These are phyloP conservation scores for Penicillium sp. DNA, from an alignment of 2,329 filamentous ascomycete genomes.

Conservation along the genomic window DNA sequence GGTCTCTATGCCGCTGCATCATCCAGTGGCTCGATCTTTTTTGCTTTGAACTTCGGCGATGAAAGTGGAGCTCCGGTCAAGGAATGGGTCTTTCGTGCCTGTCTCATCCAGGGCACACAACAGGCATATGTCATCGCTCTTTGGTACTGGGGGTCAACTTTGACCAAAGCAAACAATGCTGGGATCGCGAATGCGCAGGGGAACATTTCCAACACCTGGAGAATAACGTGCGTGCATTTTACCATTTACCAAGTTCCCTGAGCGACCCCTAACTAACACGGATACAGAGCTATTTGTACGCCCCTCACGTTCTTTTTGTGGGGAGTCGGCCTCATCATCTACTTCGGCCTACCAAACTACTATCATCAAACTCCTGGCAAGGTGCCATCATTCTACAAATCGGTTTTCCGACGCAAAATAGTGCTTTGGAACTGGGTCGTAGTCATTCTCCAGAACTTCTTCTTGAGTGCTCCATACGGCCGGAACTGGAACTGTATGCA, in stretches of 20 bases:
- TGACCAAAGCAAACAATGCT: slow-evolving; percentile 49
- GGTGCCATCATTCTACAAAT: slow-evolving; percentile 66
- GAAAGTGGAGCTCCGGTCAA: slow-evolving; percentile 64
- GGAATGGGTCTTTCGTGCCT: slow-evolving; percentile 68
- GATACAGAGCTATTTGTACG: slow-evolving; percentile 53
- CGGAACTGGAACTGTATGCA: slow-evolving; percentile 63
- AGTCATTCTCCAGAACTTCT: slow-evolving; percentile 68
- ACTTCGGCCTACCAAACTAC: slow-evolving; percentile 65
- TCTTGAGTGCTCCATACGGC: slow-evolving; percentile 66
- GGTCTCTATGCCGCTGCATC: slow-evolving; percentile 65
- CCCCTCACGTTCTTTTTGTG: slow-evolving; percentile 62
- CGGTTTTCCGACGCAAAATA: slow-evolving; percentile 64
- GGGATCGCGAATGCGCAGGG: slow-evolving; percentile 43
- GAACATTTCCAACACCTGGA: slow-evolving; percentile 45
- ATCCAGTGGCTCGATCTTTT: slow-evolving; percentile 65
- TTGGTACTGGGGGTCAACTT: slow-evolving; percentile 67
- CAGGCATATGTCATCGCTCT: slow-evolving; percentile 66
- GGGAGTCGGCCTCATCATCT: slow-evolving; percentile 57
- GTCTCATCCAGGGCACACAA: slow-evolving; percentile 67
- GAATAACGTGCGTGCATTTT: slow-evolving; percentile 41
- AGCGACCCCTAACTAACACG: slow-evolving; percentile 20
- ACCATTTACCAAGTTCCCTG: background rate
- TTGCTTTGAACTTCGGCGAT: slow-evolving; percentile 67
- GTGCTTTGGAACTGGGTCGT: slow-evolving; percentile 68
- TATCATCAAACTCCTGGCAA: slow-evolving; percentile 66